Evolutionary conservation across 805 yeast species (phyloP).

Genomic region (Kuraishia ogatae): DNA sequence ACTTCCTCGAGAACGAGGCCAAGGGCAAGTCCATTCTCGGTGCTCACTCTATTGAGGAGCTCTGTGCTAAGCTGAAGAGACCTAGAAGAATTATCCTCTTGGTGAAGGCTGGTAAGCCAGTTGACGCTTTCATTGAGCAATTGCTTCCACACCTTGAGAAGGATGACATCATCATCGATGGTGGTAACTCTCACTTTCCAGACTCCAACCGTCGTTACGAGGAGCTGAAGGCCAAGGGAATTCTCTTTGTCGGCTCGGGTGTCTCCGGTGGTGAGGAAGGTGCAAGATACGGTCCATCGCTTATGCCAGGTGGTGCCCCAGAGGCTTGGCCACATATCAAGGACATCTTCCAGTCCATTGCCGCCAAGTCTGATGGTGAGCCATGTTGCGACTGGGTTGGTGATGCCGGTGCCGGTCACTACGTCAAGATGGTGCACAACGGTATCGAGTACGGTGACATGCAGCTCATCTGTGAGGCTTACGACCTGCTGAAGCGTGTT

Average conservation of each 20-base stretch:
- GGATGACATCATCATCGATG: conserved; percentile 98
- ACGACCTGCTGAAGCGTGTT: conserved; percentile 90
- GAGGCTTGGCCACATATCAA: conserved; percentile 99
- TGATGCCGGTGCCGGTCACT: conserved; percentile 98
- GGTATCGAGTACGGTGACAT: conserved; percentile 99
- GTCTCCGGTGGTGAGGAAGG: conserved; percentile 99
- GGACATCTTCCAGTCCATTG: conserved; percentile 89
- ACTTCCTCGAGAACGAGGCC: conserved; percentile 88
- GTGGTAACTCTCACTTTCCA: conserved; percentile 99
- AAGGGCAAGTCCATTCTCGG: conserved; percentile 96
- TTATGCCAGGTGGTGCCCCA: conserved; percentile 98
- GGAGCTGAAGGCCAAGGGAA: conserved; percentile 80
- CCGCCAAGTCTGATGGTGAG: conserved; percentile 97
- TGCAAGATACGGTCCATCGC: conserved; percentile 98
- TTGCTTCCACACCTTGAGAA: conserved; percentile 85
- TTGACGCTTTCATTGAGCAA: conserved; percentile 83
- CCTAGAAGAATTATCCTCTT: conserved; percentile 93
- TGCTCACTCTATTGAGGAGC: conserved; percentile 87
- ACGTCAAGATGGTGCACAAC: conserved; percentile 98
- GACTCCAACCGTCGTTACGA: conserved; percentile 95
- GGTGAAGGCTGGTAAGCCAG: conserved; percentile 96
- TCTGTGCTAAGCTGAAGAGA: conserved; percentile 81
- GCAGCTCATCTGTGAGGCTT: conserved; percentile 98
- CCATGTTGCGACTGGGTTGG: conserved; percentile 99
- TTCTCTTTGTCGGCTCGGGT: conserved; percentile 95